phyloP scores from a whole-genome alignment of 257 asterid species.

The Primulina eburnea region DNA sequence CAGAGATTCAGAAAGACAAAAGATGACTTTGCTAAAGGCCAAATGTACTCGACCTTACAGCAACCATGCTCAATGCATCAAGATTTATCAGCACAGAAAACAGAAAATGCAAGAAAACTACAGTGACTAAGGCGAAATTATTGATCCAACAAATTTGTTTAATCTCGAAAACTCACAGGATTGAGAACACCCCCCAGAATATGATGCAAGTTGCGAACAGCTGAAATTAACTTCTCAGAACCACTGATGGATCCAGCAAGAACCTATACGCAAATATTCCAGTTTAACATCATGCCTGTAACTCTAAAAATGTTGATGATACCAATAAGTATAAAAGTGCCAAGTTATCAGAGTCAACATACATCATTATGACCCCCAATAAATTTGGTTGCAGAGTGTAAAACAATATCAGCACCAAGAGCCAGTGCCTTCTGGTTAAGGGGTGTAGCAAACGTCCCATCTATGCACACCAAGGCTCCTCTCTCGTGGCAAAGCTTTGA shows the following conservation, averaged over 20 bases:
- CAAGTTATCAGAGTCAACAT: slow-evolving; percentile 25
- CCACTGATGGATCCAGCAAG: slow-evolving; percentile 91
- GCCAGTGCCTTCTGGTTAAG: slow-evolving; percentile 92
- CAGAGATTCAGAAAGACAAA: not conserved
- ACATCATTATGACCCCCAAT: slow-evolving; percentile 95
- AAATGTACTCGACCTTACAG: slow-evolving; percentile 10
- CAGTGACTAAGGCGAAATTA: not conserved
- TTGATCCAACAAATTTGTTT: slow-evolving; percentile 19
- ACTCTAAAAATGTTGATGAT: slow-evolving; percentile 6
- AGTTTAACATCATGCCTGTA: slow-evolving; percentile 11
- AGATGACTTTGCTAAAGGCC: slow-evolving; percentile 7
- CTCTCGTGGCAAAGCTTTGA: slow-evolving; percentile 84
- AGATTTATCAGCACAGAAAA: not conserved
- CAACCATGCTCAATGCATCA: slow-evolving; percentile 8
- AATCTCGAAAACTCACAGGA: slow-evolving; percentile 58
- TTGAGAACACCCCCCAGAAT: slow-evolving; percentile 85
- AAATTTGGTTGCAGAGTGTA: slow-evolving; percentile 87
- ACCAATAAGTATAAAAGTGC: not conserved
- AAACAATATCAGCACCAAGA: slow-evolving; percentile 84
- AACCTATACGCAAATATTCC: slow-evolving; percentile 47
- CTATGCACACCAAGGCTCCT: slow-evolving; percentile 78
- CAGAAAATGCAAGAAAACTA: not conserved
- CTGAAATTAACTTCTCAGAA: slow-evolving; percentile 64
- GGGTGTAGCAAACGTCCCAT: slow-evolving; percentile 95
- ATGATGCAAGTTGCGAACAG: slow-evolving; percentile 79